A percentile compares a stretch with the other conserved stretches of the same genome.
Evolutionary conservation across 2,329 filamentous ascomycete species (phyloP).

Genomic region (Botryotinia calthae): DNA sequence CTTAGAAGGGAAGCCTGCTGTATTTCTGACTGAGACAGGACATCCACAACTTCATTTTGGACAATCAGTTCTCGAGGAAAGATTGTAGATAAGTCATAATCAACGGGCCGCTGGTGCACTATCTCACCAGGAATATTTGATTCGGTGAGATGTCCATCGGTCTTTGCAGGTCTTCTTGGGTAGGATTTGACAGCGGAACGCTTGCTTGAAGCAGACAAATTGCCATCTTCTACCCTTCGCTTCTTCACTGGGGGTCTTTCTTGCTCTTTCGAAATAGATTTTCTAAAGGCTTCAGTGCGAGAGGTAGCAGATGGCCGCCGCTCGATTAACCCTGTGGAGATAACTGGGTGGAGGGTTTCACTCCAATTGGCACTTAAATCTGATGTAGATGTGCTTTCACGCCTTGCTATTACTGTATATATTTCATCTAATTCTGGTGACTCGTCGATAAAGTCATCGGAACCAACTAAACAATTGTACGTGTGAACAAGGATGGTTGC

Average conservation of each 20-base stretch:
- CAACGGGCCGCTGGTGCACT: not conserved
- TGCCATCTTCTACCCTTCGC: constrained; percentile 18
- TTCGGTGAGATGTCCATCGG: not conserved
- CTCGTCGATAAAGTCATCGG: constrained; percentile 29
- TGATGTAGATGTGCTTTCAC: not conserved
- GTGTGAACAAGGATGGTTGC: not conserved
- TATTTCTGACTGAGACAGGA: constrained; percentile 16
- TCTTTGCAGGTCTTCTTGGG: constrained; percentile 16
- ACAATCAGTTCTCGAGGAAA: not conserved
- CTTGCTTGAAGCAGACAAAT: constrained; percentile 11
- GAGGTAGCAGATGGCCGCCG: not conserved
- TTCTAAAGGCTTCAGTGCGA: not conserved
- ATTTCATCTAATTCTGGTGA: constrained; percentile 27
- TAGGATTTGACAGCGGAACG: constrained; percentile 3
- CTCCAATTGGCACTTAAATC: not conserved
- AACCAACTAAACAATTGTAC: constrained; percentile 24
- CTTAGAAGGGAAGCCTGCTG: constrained; percentile 33
- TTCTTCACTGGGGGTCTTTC: constrained; percentile 18
- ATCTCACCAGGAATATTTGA: not conserved
- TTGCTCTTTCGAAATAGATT: not conserved
- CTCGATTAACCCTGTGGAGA: not conserved
- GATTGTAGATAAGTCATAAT: not conserved
- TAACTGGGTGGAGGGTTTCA: not conserved
- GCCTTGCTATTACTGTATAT: constrained; percentile 21
- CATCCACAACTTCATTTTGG: not conserved